Percentiles rank a stretch among this genome's conserved stretches.
Conservation (phyloP, 805 yeast species). For the Ogataea angusta region DNA sequence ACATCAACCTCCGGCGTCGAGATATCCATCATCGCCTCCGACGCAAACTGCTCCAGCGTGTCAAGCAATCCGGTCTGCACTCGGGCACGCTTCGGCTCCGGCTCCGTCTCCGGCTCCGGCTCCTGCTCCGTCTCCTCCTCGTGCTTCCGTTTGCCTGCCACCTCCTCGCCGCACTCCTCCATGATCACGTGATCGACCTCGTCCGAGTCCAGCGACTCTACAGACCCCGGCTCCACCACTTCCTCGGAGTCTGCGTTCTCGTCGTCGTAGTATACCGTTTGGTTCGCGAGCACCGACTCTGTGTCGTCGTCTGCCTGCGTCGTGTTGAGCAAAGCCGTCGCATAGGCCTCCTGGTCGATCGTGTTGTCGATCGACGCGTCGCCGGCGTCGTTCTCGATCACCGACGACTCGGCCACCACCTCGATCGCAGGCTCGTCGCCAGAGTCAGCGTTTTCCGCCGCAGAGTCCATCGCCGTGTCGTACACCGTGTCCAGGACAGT, state of each 20-base stretch:
- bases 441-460: not conserved
- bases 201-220: slow-evolving; percentile 7
- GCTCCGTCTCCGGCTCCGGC: not conserved
- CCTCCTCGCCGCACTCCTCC: slow-evolving; percentile 7
- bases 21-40: slow-evolving; percentile 15
- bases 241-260: slow-evolving; percentile 6
- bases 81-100: not conserved
- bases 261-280: slow-evolving; percentile 25
- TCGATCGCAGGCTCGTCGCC: slow-evolving; percentile 10
- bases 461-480: slow-evolving; percentile 1
- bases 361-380: slow-evolving; percentile 11
- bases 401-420: slow-evolving; percentile 28
- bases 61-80: not conserved
- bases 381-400: slow-evolving; percentile 14
- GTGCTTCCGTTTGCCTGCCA: not conserved
- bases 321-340: slow-evolving; percentile 26
- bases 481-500: not conserved
- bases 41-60: slow-evolving; percentile 12
- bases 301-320: slow-evolving; percentile 13
- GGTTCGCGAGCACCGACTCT: slow-evolving; percentile 23
- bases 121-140: slow-evolving; percentile 4
- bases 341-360: slow-evolving; percentile 26
- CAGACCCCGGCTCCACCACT: not conserved
- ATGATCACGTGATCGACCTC: slow-evolving; percentile 11
- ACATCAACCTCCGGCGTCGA: slow-evolving; percentile 3